A percentile compares a stretch with the other conserved stretches of the same genome.
These are phyloP conservation scores for Dothideomycetes sp. DNA, from an alignment of 2,329 filamentous ascomycete species.

Conservation along the genomic window DNA sequence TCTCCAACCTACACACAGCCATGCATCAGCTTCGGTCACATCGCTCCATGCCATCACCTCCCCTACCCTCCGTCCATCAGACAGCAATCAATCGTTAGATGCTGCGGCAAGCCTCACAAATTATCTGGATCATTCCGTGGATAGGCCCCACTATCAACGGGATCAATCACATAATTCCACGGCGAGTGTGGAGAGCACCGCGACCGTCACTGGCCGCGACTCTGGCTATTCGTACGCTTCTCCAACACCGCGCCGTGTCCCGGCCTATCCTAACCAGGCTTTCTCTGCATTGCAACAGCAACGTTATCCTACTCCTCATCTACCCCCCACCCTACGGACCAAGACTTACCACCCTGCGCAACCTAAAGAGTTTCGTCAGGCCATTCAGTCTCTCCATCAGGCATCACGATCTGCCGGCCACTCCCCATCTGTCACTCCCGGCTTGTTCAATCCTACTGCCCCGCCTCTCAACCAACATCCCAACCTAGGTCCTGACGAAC, in stretches of 20 bases:
- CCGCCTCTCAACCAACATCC: constrained; percentile 20
- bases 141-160: constrained; percentile 26
- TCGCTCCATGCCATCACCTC: constrained; percentile 4
- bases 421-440: constrained; percentile 36
- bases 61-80: no score
- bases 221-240: constrained; percentile 12
- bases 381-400: constrained; percentile 28
- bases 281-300: constrained; percentile 38
- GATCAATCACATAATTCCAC: constrained; percentile 31
- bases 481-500: constrained; percentile 19
- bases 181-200: constrained; percentile 25
- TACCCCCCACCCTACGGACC: constrained; percentile 28
- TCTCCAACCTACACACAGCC: constrained; percentile 5
- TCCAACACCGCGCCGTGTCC: constrained; percentile 18
- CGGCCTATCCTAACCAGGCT: constrained; percentile 37
- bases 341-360: constrained; percentile 31
- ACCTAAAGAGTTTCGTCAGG: constrained; percentile 28
- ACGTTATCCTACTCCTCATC: constrained; percentile 27
- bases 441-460: constrained; percentile 30
- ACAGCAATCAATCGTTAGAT: constrained; percentile 4
- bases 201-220: constrained; percentile 20
- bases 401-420: constrained; percentile 32
- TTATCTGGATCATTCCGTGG: constrained; percentile 7
- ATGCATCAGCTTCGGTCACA: constrained; percentile 1
- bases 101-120: constrained; percentile 4